These are phyloP conservation scores for Crucihimalaya himalaica DNA, from an alignment of 345 rosid genomes.

Conservation along the genomic window DNA sequence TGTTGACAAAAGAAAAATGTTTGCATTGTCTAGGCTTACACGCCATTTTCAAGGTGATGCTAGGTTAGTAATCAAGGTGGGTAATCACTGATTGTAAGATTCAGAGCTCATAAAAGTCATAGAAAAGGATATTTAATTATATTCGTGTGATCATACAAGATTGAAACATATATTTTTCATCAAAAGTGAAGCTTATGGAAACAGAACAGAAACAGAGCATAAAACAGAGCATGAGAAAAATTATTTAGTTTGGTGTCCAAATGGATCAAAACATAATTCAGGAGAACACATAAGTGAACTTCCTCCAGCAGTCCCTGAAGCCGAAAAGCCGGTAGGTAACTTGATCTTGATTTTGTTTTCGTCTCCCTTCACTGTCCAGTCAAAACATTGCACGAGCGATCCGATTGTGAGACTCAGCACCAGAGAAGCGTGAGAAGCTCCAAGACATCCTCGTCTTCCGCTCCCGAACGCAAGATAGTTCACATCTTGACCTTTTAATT, in stretches of 20 bases:
- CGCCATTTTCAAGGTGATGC: neutral
- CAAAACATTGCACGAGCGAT: slow-evolving; percentile 40
- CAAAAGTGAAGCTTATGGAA: neutral
- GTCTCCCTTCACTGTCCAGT: slow-evolving; percentile 35
- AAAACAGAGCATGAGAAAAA: neutral
- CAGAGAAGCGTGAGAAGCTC: slow-evolving; percentile 58
- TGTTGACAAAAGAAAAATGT: neutral
- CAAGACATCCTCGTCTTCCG: slow-evolving; percentile 59
- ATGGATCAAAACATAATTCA: slow-evolving; percentile 31
- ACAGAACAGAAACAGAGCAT: slow-evolving; percentile 4
- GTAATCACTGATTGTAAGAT: neutral
- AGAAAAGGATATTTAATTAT: too few species aligned
- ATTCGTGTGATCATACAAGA: neutral
- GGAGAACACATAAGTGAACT: slow-evolving; percentile 38
- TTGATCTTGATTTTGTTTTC: slow-evolving; percentile 33
- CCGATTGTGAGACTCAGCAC: slow-evolving; percentile 42
- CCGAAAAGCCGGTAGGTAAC: slow-evolving; percentile 34
- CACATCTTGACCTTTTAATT: slow-evolving; percentile 60
- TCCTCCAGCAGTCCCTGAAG: slow-evolving; percentile 39
- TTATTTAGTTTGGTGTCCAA: slow-evolving; percentile 1
- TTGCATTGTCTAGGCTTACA: neutral
- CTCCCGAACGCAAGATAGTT: slow-evolving; percentile 64
- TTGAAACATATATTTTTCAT: neutral
- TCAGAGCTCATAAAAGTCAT: neutral
- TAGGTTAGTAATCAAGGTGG: neutral